phyloP scores from a whole-genome alignment of 495 filamentous ascomycete genomes.

The Aspergillus cristatus region DNA sequence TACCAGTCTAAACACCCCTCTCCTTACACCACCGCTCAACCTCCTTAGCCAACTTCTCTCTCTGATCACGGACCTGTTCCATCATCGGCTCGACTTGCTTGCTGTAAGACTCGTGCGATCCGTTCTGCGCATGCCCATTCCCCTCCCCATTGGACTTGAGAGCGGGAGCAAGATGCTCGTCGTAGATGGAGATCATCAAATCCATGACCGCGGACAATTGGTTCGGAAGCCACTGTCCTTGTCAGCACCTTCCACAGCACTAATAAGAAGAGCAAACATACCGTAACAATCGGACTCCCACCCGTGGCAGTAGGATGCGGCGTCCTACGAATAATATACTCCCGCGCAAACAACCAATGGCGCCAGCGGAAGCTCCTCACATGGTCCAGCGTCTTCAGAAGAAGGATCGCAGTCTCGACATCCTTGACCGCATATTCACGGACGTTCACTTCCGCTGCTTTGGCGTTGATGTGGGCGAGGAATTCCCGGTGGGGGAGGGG shows the following conservation, averaged over 20 bases:
- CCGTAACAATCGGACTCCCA: constrained; percentile 82
- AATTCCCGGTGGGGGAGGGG: constrained; percentile 81
- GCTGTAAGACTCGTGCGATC: constrained; percentile 22
- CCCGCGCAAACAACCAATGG: constrained; percentile 89
- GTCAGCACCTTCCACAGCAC: constrained; percentile 1
- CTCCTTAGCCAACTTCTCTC: constrained; percentile 62
- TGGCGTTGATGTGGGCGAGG: constrained; percentile 56
- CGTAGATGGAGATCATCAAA: constrained; percentile 59
- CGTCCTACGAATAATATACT: constrained; percentile 83
- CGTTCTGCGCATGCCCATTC: constrained; percentile 11
- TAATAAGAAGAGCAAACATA: constrained; percentile 19
- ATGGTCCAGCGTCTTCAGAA: constrained; percentile 67
- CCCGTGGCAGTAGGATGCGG: constrained; percentile 81
- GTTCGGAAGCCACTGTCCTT: constrained; percentile 66
- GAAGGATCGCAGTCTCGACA: constrained; percentile 46
- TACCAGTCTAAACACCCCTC: constrained; percentile 49
- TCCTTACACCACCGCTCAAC: constrained; percentile 74
- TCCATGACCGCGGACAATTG: constrained; percentile 70
- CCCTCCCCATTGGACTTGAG: constrained; percentile 14
- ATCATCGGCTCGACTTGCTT: constrained; percentile 55
- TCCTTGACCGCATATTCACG: constrained; percentile 53
- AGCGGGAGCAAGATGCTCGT: constrained; percentile 37
- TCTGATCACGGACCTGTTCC: constrained; percentile 59
- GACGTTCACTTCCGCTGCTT: constrained; percentile 45
- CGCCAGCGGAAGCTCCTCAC: constrained; percentile 88